Evolutionary conservation across 495 filamentous ascomycete species (phyloP), one percentile per base, ranked within the genome.

Genomic region (Tuber microsphaerosporum): DNA sequence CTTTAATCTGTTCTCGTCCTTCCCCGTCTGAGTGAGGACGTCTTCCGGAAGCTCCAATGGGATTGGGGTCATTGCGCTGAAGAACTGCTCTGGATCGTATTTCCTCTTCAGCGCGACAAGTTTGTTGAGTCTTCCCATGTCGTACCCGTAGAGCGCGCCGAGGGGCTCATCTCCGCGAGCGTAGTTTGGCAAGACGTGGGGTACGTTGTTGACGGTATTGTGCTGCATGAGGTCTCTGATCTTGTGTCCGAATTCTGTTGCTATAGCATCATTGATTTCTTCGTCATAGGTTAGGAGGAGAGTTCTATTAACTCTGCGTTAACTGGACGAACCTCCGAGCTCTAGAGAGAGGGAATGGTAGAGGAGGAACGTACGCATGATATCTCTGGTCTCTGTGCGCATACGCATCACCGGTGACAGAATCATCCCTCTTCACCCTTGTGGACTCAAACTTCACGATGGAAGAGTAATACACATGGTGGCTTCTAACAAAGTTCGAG

Each of bases 131-230:
- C 86, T 79, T 86, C 85, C 86, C n/a, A 77, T 45, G 41, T 87
- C 87, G 82, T 84, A 86, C 37, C 87, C 86, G 79, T 88, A 89
- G 72, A 86, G 70, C 0, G 79, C 77, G 73, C 85, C 77, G 3
- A 81, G 72, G 2, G 72, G 75, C 80, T 89, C 87, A 31, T 85
- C 76, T 2, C 84, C 86, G 22, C 77, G 71, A 8, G 86, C 86
- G 79, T 89, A 88, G 75, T 89, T 88, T 45, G 75, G 3, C 16
- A 75, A 75, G 20, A 77, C 76, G 31, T 22, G 17, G 4, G 69
- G 41, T 26, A 17, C 72, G 7, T 51, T 39, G 19, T 69, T 71
- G n/a, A 69, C 76, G 8, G 68, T 74, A 65, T 45, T 46, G 45
- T 68, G 37, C 9, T 74, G 22, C 10, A 76, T 34, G 19, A 74